Evolutionary conservation across 78 protist species (phyloP).

Genomic region (Dictyostelium citrinum): DNA sequence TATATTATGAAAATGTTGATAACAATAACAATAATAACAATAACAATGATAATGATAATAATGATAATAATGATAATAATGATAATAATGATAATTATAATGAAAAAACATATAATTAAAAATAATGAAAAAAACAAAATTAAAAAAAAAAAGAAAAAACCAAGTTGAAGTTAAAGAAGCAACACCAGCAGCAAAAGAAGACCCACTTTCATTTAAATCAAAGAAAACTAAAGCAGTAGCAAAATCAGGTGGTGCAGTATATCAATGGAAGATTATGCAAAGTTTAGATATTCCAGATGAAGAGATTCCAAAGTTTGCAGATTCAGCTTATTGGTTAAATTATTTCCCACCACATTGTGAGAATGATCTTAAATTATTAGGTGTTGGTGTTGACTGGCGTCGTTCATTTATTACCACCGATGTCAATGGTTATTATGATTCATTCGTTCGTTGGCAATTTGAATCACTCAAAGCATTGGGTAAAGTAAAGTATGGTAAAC

Average conservation of each 20-base stretch:
- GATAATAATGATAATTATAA: neutral
- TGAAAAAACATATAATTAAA: neutral
- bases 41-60: neutral
- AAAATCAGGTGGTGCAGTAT: conserved; percentile 86
- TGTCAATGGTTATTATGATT: conserved; percentile 98
- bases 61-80: neutral
- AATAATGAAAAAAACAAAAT: neutral
- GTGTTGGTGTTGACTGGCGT: conserved; percentile 97
- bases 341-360: conserved; percentile 98
- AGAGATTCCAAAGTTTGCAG: conserved; percentile 95
- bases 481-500: conserved; percentile 87
- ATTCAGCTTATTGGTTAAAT: conserved; percentile 95
- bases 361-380: conserved; percentile 92
- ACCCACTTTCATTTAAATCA: conserved; percentile 56
- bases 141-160: neutral
- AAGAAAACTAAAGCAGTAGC: conserved; percentile 91
- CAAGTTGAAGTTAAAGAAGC: neutral
- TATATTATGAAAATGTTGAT: too few relatives aligned
- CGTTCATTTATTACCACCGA: conserved; percentile 99
- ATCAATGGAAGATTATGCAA: conserved; percentile 96
- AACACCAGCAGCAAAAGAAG: conserved; percentile 13
- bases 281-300: conserved; percentile 93
- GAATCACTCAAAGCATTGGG: conserved; percentile 68
- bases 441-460: conserved; percentile 99
- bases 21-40: neutral